Evolutionary conservation across 257 asterid species (phyloP).

Genomic region (Fraxinus excelsior): DNA sequence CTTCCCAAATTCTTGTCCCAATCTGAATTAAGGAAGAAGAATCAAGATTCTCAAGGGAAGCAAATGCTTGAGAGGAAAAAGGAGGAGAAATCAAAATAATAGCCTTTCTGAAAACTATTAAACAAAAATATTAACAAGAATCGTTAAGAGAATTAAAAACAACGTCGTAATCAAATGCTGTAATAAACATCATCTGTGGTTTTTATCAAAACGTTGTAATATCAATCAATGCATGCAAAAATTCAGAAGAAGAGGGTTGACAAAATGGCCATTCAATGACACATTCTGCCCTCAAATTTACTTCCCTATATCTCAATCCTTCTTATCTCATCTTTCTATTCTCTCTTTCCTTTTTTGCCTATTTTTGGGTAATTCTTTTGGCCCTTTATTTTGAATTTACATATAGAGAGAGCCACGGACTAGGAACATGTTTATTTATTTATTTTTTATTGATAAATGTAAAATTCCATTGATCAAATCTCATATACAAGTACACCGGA

Average conservation of each 20-base stretch:
- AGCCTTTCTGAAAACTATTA: not conserved
- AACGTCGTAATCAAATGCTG: not conserved
- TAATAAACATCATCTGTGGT: slow-evolving; percentile 14
- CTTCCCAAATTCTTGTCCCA: slow-evolving; percentile 18
- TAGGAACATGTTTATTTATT: too few relatives aligned
- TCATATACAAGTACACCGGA: too few relatives aligned
- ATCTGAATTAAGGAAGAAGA: not conserved
- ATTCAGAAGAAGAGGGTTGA: slow-evolving; percentile 26
- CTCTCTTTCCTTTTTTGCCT: not conserved
- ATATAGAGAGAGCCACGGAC: not conserved
- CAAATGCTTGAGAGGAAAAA: slow-evolving; percentile 1
- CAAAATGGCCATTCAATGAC: slow-evolving; percentile 35
- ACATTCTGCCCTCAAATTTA: slow-evolving; percentile 28
- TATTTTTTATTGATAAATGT: too few relatives aligned
- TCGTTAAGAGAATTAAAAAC: not conserved
- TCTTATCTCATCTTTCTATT: not conserved
- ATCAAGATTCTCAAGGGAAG: not conserved
- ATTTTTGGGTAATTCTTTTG: not conserved
- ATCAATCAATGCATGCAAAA: slow-evolving; percentile 16
- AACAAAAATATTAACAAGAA: slow-evolving; percentile 17
- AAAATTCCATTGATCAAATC: too few relatives aligned
- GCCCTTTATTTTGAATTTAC: not conserved
- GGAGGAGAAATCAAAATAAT: not conserved
- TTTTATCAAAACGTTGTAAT: not conserved
- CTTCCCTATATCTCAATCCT: slow-evolving; percentile 24